These are phyloP conservation scores for Vitellaria paradoxa DNA, from an alignment of 179 eudicot genomes.

Conservation along the genomic window DNA sequence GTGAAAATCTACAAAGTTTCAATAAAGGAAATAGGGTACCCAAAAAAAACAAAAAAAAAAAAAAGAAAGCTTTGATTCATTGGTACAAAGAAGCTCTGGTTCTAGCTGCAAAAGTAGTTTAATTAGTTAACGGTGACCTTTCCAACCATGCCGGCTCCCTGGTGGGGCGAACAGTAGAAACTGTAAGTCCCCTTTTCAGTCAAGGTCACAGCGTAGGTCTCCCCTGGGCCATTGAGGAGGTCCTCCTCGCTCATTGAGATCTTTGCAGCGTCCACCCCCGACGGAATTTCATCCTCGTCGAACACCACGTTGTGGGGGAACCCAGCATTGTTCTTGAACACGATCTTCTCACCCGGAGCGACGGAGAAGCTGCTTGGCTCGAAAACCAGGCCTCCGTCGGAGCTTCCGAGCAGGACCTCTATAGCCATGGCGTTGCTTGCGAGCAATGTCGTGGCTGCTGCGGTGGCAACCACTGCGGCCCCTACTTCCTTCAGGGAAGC, in stretches of 20 bases:
- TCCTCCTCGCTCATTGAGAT: constrained; percentile 88
- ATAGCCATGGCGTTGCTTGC: constrained; percentile 74
- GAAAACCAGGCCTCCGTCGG: constrained; percentile 61
- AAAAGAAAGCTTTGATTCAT: neutral
- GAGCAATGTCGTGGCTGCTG: constrained; percentile 65
- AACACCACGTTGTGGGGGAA: constrained; percentile 92
- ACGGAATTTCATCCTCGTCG: constrained; percentile 62
- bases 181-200: constrained; percentile 80
- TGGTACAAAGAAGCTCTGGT: neutral
- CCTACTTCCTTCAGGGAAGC: constrained; percentile 73
- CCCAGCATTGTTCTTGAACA: constrained; percentile 87
- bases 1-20: neutral
- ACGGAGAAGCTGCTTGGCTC: constrained; percentile 55
- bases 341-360: constrained; percentile 66
- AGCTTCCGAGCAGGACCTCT: constrained; percentile 64
- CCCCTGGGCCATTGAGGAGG: constrained; percentile 66
- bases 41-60: neutral
- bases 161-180: constrained; percentile 89
- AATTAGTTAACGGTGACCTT: constrained; percentile 70
- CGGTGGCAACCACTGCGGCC: constrained; percentile 36
- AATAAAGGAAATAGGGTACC: neutral
- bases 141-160: constrained; percentile 96
- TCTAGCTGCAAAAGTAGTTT: neutral
- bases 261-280: constrained; percentile 20
- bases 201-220: constrained; percentile 55